Conservation (phyloP, 2,329 filamentous ascomycete genomes). For the Fusarium napiforme region DNA sequence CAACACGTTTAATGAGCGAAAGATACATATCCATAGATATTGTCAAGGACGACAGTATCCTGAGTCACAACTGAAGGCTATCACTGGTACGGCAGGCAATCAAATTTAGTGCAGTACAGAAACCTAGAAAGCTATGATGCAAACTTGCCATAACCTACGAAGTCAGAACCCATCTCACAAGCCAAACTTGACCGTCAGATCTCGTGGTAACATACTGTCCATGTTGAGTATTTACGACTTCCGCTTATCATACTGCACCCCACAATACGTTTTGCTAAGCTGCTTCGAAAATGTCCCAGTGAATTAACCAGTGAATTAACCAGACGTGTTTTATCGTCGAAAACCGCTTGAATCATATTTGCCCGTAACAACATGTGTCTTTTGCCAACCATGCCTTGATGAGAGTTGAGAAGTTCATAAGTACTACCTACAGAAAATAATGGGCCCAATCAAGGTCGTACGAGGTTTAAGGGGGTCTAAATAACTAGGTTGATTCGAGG, state of each 20-base stretch:
- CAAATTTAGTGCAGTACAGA: background rate
- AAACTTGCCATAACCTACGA: background rate
- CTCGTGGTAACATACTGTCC: slow-evolving; percentile 11
- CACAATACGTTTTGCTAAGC: background rate
- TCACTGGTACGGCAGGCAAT: background rate
- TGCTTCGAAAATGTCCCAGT: background rate
- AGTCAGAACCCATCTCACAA: background rate
- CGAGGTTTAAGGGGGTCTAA: background rate
- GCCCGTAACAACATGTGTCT: background rate
- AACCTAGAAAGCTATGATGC: background rate
- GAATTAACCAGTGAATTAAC: background rate
- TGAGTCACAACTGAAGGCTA: background rate
- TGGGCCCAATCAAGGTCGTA: background rate
- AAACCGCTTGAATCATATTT: background rate
- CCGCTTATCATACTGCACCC: slow-evolving; percentile 1
- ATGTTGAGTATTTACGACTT: background rate
- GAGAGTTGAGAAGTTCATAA: background rate
- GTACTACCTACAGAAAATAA: background rate
- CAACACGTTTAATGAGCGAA: background rate
- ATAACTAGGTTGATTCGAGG: background rate
- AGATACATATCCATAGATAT: background rate
- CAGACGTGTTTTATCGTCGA: background rate
- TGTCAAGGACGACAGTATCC: background rate
- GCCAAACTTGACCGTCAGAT: background rate
- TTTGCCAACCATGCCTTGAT: background rate